These are phyloP conservation scores for Acephala macrosclerotiorum DNA, from an alignment of 2,329 filamentous ascomycete genomes.

Conservation along the genomic window DNA sequence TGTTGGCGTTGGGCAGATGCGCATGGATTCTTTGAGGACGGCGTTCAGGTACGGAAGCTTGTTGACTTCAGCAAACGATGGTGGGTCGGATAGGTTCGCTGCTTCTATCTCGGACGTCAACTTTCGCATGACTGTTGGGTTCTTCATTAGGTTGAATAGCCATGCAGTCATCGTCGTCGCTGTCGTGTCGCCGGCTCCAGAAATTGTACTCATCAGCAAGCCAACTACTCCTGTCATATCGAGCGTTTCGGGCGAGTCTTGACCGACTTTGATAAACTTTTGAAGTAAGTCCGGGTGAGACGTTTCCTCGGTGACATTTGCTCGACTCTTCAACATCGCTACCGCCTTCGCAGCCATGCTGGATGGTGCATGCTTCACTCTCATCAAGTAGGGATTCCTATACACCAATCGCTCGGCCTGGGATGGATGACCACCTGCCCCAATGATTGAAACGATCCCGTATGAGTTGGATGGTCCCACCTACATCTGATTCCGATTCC, in stretches of 20 bases:
- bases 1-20: constrained; percentile 44
- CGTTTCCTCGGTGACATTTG: background rate
- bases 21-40: constrained; percentile 51
- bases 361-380: constrained; percentile 11
- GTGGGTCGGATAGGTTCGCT: constrained; percentile 1
- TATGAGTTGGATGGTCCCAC: constrained; percentile 18
- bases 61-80: constrained; percentile 9
- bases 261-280: constrained; percentile 12
- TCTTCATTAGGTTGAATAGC: constrained; percentile 42
- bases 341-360: constrained; percentile 17
- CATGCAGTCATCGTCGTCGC: constrained; percentile 45
- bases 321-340: background rate
- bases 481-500: constrained; percentile 16
- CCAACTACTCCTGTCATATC: constrained; percentile 10
- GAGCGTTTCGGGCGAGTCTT: constrained; percentile 9
- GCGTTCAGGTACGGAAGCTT: constrained; percentile 46
- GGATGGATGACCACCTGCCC: constrained; percentile 17
- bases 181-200: constrained; percentile 44
- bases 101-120: constrained; percentile 45
- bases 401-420: constrained; percentile 15
- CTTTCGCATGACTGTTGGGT: constrained; percentile 42
- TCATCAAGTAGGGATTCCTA: constrained; percentile 14
- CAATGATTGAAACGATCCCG: constrained; percentile 15
- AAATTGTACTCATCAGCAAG: constrained; percentile 18
- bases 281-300: constrained; percentile 9